Base-by-base conservation (phyloP, 2,329 filamentous ascomycete species). In the Clonostachys rosea region DNA sequence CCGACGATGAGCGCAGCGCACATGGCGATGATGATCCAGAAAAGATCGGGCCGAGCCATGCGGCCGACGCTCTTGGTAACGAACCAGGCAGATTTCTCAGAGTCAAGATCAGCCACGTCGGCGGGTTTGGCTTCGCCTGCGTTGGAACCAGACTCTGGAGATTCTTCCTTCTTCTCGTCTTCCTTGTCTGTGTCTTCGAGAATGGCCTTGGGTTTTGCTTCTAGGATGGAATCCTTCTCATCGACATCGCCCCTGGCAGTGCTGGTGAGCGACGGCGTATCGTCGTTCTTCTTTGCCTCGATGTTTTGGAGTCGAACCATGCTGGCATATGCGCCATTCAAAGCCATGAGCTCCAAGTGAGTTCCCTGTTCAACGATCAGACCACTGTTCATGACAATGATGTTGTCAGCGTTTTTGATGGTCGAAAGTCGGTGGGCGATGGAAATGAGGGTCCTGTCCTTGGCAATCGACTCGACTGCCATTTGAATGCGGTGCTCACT, bases 351-450 rank as follows among this genome's bases (percentile, higher is more conserved):
- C 45, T 82, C 73, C 4, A 79, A 67, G 48, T 88, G 83, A 0
- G 73, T 81, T 0, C 85, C 85, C 56, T 83, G 71, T 59, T 88
- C 84, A 11, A 84, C 67, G 5, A 84, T 74, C 43, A 72, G 62
- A 0, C 85, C 84, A 46, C 75, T 68, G 13, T 78, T 72, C 59
- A 87, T 72, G 16, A 88, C 84, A 17, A 87, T 69, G 48, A 89
- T 87, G 50, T 81, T 78, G 54, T 88, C 81, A 0, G 84, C 84
- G 46, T 81, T 74, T 55, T 75, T 76, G 51, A 84, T 80, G 1
- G 81, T 84, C 0, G 77, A 80, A 2, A 84, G 63, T 3, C 81
- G 69, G 59, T 84, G 81, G 1, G 84, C 83, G 51, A 88, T 84
- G 14, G 82, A 73, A 47, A 88, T 79, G 0, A 84, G 82, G 1